Conservation (phyloP, 2,329 filamentous ascomycete species). For the Corynespora cassiicola region DNA sequence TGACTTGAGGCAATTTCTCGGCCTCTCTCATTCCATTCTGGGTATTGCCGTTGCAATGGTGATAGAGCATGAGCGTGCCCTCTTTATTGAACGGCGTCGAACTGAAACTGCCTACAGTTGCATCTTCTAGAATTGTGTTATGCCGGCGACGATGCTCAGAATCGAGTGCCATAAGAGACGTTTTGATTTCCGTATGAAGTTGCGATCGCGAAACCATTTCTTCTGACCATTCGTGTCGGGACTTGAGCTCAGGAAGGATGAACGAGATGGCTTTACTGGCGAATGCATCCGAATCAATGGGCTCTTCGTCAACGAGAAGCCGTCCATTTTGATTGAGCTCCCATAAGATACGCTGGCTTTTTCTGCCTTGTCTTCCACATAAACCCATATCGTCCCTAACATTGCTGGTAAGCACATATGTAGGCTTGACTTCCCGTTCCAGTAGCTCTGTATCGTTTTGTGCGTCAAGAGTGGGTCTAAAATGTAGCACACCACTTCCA, state of each 20-base stretch:
- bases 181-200: constrained; percentile 26
- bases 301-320: constrained; percentile 32
- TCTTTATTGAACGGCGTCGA: constrained; percentile 25
- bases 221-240: constrained; percentile 32
- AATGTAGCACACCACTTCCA: constrained; percentile 23
- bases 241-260: constrained; percentile 28
- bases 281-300: constrained; percentile 24
- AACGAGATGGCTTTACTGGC: constrained; percentile 33
- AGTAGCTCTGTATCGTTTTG: not conserved
- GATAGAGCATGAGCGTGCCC: constrained; percentile 25
- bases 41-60: constrained; percentile 14
- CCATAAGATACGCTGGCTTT: constrained; percentile 24
- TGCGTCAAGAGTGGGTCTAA: constrained; percentile 15
- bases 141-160: constrained; percentile 29
- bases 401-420: constrained; percentile 29
- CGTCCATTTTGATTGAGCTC: constrained; percentile 34
- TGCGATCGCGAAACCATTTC: constrained; percentile 27
- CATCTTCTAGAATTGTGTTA: constrained; percentile 24
- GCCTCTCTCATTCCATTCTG: constrained; percentile 10
- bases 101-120: constrained; percentile 15
- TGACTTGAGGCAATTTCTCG: constrained; percentile 13
- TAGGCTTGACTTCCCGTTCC: constrained; percentile 7
- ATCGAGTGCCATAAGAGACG: constrained; percentile 21
- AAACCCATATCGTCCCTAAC: constrained; percentile 10
- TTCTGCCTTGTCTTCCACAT: not conserved